A percentile compares a stretch with the other conserved stretches of the same genome.
Evolutionary conservation across 306 rosid genomes (phyloP).

Genomic region (Fagus crenata): DNA sequence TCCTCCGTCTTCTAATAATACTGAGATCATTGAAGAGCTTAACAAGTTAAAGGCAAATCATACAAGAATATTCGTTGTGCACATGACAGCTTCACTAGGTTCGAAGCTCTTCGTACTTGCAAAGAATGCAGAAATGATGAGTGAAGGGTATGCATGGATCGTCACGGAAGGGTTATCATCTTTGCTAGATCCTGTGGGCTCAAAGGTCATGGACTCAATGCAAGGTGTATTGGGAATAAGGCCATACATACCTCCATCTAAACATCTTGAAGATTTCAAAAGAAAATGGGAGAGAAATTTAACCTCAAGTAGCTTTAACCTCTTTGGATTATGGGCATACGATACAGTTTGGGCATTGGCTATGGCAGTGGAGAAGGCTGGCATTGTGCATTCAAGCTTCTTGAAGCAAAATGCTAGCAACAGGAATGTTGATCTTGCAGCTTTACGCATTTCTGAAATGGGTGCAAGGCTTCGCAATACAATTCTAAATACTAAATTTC

Average conservation of each 20-base stretch:
- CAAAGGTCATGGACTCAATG: slow-evolving; percentile 29
- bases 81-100: slow-evolving; percentile 30
- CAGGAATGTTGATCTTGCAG: slow-evolving; percentile 7
- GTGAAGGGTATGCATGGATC: slow-evolving; percentile 29
- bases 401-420: background rate
- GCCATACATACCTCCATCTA: slow-evolving; percentile 7
- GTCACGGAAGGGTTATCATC: slow-evolving; percentile 25
- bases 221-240: slow-evolving; percentile 48
- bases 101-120: slow-evolving; percentile 29
- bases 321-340: slow-evolving; percentile 44
- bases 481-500: slow-evolving; percentile 11
- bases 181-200: slow-evolving; percentile 9
- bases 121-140: slow-evolving; percentile 27
- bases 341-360: slow-evolving; percentile 41
- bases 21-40: slow-evolving; percentile 19
- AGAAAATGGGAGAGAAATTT: slow-evolving; percentile 10
- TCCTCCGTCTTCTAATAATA: slow-evolving; percentile 10
- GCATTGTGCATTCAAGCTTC: background rate
- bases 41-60: background rate
- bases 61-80: slow-evolving; percentile 35
- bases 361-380: slow-evolving; percentile 23
- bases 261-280: slow-evolving; percentile 18
- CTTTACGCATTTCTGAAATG: slow-evolving; percentile 10
- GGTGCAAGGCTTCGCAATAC: slow-evolving; percentile 8
- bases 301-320: background rate